Evolutionary conservation across 2,329 filamentous ascomycete species (phyloP).

Genomic region (Coniochaeta ligniaria): DNA sequence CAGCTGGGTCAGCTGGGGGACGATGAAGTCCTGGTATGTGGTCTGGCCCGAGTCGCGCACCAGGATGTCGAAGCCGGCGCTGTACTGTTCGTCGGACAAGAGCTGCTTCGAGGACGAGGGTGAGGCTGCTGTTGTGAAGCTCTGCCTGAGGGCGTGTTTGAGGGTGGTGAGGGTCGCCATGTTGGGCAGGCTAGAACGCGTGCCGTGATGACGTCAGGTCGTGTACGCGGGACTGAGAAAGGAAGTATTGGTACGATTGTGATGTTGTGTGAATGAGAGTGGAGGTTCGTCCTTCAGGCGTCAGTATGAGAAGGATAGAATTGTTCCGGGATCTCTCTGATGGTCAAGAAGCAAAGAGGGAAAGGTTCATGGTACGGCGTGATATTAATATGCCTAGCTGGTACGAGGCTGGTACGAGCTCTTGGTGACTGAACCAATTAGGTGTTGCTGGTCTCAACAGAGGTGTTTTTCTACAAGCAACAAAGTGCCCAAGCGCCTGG

Average conservation of each 20-base stretch:
- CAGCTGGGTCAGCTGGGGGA: constrained; percentile 37
- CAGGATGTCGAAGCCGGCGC: constrained; percentile 37
- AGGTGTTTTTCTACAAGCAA: background rate
- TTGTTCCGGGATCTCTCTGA: background rate
- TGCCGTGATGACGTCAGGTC: no score
- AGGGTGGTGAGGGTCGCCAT: constrained; percentile 38
- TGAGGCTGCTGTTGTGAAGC: constrained; percentile 11
- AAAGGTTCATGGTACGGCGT: background rate
- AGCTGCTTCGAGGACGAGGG: constrained; percentile 18
- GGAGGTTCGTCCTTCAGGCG: no score
- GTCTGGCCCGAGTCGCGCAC: constrained; percentile 20
- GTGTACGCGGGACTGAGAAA: no score
- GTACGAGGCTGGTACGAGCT: background rate
- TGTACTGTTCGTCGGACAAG: constrained; percentile 42
- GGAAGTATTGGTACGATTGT: no score
- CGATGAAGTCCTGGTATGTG: constrained; percentile 43
- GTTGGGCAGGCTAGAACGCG: background rate
- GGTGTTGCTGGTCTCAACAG: background rate
- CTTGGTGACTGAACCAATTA: background rate
- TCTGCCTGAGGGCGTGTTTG: constrained; percentile 29
- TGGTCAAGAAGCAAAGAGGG: background rate
- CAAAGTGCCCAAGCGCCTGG: background rate
- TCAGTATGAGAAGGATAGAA: no score
- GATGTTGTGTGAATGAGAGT: no score
- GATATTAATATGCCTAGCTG: background rate